These are phyloP conservation scores for Liquidambar formosana DNA, from an alignment of 164 flowering plant genomes.

Conservation along the genomic window DNA sequence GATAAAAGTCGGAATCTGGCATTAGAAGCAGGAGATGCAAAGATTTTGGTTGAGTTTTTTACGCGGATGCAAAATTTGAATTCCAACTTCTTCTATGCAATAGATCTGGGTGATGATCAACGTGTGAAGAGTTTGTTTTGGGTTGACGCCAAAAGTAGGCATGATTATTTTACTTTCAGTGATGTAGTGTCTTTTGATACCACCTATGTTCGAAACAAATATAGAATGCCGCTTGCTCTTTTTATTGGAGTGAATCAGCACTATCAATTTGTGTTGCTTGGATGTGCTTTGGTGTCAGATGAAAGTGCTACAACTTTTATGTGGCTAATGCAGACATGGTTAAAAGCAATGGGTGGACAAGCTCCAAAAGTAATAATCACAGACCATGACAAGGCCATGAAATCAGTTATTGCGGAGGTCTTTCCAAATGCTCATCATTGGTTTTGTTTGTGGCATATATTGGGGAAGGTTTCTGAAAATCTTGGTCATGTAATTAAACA, in stretches of 20 bases:
- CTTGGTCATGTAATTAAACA: slow-evolving; percentile 30
- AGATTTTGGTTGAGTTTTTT: slow-evolving; percentile 30
- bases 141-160: slow-evolving; percentile 46
- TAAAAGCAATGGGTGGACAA: slow-evolving; percentile 37
- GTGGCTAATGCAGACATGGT: slow-evolving; percentile 43
- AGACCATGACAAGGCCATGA: slow-evolving; percentile 31
- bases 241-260: slow-evolving; percentile 47
- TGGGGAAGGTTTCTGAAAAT: slow-evolving; percentile 36
- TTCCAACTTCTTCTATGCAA: slow-evolving; percentile 39
- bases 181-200: slow-evolving; percentile 42
- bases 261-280: slow-evolving; percentile 40
- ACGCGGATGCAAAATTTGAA: slow-evolving; percentile 32
- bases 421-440: slow-evolving; percentile 33
- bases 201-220: slow-evolving; percentile 30
- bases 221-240: slow-evolving; percentile 37
- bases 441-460: slow-evolving; percentile 32
- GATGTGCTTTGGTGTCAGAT: slow-evolving; percentile 39
- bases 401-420: slow-evolving; percentile 29
- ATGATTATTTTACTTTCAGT: slow-evolving; percentile 33
- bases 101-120: slow-evolving; percentile 40
- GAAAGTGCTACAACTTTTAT: slow-evolving; percentile 30
- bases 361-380: slow-evolving; percentile 36
- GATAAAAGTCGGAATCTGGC: slow-evolving; percentile 29
- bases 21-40: slow-evolving; percentile 34
- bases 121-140: slow-evolving; percentile 35